Conservation (phyloP, 2,329 filamentous ascomycete genomes). For the Aspergillus neoniger region DNA sequence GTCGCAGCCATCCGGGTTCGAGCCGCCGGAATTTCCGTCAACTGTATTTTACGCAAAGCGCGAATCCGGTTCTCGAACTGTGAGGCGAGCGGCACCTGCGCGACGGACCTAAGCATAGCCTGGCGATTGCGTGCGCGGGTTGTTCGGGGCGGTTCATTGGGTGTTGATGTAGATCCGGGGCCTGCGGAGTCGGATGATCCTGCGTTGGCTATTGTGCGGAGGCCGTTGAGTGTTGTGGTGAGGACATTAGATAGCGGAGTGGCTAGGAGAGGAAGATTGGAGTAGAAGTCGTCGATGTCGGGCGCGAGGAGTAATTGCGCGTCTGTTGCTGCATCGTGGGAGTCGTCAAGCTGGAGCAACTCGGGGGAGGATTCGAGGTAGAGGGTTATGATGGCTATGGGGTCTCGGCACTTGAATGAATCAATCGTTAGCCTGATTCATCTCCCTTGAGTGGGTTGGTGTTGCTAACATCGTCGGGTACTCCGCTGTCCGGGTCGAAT, state of each 20-base stretch:
- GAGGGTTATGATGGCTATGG: constrained; percentile 38
- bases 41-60: constrained; percentile 32
- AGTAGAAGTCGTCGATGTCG: constrained; percentile 40
- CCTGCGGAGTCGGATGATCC: constrained; percentile 10
- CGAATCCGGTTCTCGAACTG: constrained; percentile 32
- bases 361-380: constrained; percentile 36
- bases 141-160: constrained; percentile 15
- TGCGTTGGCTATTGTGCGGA: constrained; percentile 31
- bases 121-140: constrained; percentile 16
- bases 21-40: constrained; percentile 36
- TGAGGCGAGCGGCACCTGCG: constrained; percentile 25
- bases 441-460: background rate
- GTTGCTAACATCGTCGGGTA: constrained; percentile 38
- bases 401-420: constrained; percentile 35
- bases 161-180: constrained; percentile 9
- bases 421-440: background rate
- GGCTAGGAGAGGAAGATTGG: constrained; percentile 29
- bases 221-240: constrained; percentile 26
- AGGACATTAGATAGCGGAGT: constrained; percentile 29
- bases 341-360: constrained; percentile 25
- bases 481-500: constrained; percentile 33
- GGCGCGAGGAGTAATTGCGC: constrained; percentile 35
- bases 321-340: constrained; percentile 20
- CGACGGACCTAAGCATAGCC: constrained; percentile 9
- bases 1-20: constrained; percentile 38